A percentile compares a stretch with the other conserved stretches of the same genome.
These are phyloP conservation scores for Acanthamoeba castellanii DNA, from an alignment of 208 protist species.

Conservation along the genomic window DNA sequence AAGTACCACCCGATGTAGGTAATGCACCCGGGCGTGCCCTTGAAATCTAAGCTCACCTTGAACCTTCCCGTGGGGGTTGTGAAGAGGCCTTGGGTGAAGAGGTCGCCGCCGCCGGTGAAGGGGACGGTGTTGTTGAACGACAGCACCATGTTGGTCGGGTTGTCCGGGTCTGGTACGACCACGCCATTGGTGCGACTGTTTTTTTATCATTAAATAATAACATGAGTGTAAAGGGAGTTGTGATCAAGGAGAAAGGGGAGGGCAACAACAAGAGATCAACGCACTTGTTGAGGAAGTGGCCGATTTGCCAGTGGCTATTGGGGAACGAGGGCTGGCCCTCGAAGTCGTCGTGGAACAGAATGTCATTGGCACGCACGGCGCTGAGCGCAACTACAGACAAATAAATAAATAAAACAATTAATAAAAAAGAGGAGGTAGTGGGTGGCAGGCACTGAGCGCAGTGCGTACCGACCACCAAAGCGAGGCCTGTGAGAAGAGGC, in stretches of 20 bases:
- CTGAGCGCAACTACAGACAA: no score
- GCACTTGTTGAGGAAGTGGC: neutral
- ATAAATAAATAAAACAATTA: no score
- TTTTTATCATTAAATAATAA: no score
- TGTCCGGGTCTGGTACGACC: neutral
- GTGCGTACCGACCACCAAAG: no score
- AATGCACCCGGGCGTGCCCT: neutral
- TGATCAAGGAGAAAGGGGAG: no score
- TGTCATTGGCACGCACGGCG: neutral
- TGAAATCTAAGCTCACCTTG: conserved; percentile 18
- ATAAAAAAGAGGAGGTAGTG: no score
- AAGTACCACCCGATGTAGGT: conserved; percentile 9
- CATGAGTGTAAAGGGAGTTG: no score
- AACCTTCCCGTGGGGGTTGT: neutral
- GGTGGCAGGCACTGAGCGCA: no score
- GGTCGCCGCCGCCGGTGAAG: neutral
- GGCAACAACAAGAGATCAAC: neutral
- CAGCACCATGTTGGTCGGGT: neutral
- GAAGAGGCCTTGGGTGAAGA: neutral
- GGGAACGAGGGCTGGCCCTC: neutral
- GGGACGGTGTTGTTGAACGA: neutral
- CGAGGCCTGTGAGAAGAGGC: no score
- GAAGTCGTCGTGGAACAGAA: neutral
- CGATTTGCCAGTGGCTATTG: neutral
- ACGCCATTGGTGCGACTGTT: neutral